Base-by-base conservation (phyloP, 345 rosid species). In the Moringa oleifera region DNA sequence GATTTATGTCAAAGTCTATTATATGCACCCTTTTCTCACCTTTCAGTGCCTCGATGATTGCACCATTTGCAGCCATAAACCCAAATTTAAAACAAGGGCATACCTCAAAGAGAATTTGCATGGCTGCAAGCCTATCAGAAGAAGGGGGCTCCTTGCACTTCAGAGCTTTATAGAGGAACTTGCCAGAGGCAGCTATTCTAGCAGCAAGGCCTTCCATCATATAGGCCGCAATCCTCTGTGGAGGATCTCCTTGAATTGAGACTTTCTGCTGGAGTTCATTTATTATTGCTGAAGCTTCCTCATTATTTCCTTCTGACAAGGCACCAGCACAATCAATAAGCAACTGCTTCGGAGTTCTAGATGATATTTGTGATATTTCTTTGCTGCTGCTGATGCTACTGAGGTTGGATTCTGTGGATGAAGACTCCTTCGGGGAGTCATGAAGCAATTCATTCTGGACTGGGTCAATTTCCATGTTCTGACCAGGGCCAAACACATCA, bases 151-250 rank as follows among this genome's bases (percentile, higher is more conserved):
- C 99, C 76, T 94, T 94, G 84, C 99, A 94, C 77, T 80, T 94
- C 65, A 94, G 73, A 60, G 99, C 84, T 77, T 72, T 88, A 72
- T 94, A 94, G 17, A 94, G 85, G 57, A 66, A 84, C 63, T 80
- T 94, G 20, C 99, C 99, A 21, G 99, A 90, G 37, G 83, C 76
- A 69, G 97, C 95, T 88, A 94, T 80, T 51, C 92, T 84, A 54
- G 99, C 99, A 20, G 95, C 99, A 65, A 94, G 83, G 57, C 99
- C 97, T 84, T 94, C 99, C 6, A 88, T 90, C 97, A 90, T 90
- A 84, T 94, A 94, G 47, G 99, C 99, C 0, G 99, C 97, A 5
- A 88, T 86, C 72, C 99, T 85, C 78, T 85, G 86, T 31, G 92
- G 75, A 31, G 99, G 99, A 25, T 90, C 97, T 64, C 99, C 99